A percentile compares a stretch with the other conserved stretches of the same genome.
Evolutionary conservation across 805 yeast genomes (phyloP).

Genomic region (Starmerella scarabaei): DNA sequence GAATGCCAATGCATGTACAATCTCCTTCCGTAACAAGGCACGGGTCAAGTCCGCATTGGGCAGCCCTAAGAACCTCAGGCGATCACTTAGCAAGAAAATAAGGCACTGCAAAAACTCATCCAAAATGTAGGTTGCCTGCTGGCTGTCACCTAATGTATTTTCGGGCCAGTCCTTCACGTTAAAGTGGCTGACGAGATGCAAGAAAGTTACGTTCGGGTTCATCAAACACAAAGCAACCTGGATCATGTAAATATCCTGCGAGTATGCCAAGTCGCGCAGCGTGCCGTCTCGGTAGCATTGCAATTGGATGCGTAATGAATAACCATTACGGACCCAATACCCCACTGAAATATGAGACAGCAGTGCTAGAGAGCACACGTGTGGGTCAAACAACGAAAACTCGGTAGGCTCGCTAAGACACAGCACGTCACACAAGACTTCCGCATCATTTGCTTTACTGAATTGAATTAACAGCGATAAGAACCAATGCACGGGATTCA

Average conservation of each 20-base stretch:
- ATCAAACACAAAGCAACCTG: conserved; percentile 48
- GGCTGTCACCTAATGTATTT: conserved; percentile 29
- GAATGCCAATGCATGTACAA: conserved; percentile 74
- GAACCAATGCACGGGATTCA: conserved; percentile 70
- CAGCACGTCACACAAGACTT: conserved; percentile 20
- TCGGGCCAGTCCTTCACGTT: conserved; percentile 46
- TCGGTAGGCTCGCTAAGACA: conserved; percentile 11
- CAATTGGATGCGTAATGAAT: conserved; percentile 63
- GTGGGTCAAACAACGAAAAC: conserved; percentile 47
- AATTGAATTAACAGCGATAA: conserved; percentile 58
- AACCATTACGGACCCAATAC: conserved; percentile 90
- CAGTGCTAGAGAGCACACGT: conserved; percentile 62
- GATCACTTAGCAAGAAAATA: conserved; percentile 56
- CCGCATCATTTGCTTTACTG: conserved; percentile 22
- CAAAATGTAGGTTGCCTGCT: conserved; percentile 44
- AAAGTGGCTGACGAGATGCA: conserved; percentile 59
- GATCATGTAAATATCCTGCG: conserved; percentile 60
- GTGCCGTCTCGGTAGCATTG: conserved; percentile 67
- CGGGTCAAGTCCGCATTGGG: conserved; percentile 37
- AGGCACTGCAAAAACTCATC: conserved; percentile 67
- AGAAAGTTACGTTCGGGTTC: conserved; percentile 43
- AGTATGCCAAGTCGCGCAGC: conserved; percentile 68
- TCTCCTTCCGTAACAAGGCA: conserved; percentile 47
- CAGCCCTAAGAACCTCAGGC: conserved; percentile 41
- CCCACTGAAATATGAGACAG: conserved; percentile 79